Base-by-base conservation (phyloP, 768 basidiomycete species). In the Paxillus involutus region DNA sequence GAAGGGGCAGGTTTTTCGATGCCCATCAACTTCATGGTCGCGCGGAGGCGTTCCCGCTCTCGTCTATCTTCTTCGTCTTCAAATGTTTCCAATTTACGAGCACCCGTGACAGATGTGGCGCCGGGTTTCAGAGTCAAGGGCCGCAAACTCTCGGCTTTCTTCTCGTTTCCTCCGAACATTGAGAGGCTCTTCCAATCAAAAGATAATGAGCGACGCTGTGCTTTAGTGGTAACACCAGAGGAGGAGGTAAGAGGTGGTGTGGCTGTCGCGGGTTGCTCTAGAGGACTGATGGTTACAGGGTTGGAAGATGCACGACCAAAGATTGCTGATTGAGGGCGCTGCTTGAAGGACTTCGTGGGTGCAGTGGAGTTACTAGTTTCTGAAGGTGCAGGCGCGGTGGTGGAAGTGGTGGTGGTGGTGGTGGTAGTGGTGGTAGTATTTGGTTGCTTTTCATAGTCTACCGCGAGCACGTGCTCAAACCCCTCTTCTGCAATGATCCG, bases 401-500 rank as follows among this genome's bases (percentile, higher is more conserved):
- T 73, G 12, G 73, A 65, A 12, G 83, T 74, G n/a, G n/a, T n/a
- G n/a, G n/a, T n/a, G n/a, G n/a, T n/a, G n/a, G 65, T 60, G 3
- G 78, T 68, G 11, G 67, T 62, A 12, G 79, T 68, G 16, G 77
- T 73, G 12, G 73, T 66, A 12, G 83, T 74, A 33, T 81, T 81
- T 11, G 74, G 71, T 30, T 80, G 75, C 55, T 83, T 81, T 45
- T 90, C 89, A 62, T 91, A 96, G 70, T 98, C 95, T 43, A 83
- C 86, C n/a, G 95, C 91, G 35, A 98, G 83, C 51, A 98, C 90
- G 63, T 96, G 93, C 71, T 98, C 96, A 73, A 96, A 98, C 21
- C 94, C 94, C 71, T 97, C 95, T 70, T 95, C 89, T 1, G 89
- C 82, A 62, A 98, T 96, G 66, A 98, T 97, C 43, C 95, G 85